Conservation (phyloP, 768 basidiomycete genomes). For the Pholiota microspora region DNA sequence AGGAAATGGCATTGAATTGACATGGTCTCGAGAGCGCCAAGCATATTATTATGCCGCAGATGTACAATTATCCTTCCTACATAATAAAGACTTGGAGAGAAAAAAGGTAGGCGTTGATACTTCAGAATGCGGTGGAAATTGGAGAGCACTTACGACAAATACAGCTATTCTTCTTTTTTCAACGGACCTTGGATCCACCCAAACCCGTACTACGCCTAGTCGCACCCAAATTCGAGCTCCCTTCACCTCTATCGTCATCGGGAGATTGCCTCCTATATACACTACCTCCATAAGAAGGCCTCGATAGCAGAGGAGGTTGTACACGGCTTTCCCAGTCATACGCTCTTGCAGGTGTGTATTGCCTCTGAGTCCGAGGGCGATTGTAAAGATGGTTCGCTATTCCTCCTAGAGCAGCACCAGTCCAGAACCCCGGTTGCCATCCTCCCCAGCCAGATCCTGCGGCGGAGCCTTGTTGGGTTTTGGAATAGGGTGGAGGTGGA, state of each 20-base stretch:
- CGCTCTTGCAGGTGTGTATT: slow-evolving; percentile 7
- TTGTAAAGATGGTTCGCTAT: slow-evolving; percentile 51
- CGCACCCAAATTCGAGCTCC: slow-evolving; percentile 63
- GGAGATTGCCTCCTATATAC: slow-evolving; percentile 25
- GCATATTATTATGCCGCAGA: not conserved
- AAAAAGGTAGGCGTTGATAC: not conserved
- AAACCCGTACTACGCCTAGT: slow-evolving; percentile 79
- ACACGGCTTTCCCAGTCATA: slow-evolving; percentile 62
- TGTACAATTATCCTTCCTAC: not conserved
- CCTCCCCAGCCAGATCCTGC: slow-evolving; percentile 26
- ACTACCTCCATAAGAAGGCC: slow-evolving; percentile 20
- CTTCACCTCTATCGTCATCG: slow-evolving; percentile 62
- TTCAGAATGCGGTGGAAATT: not conserved
- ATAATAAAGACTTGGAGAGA: not conserved
- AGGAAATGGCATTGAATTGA: not conserved
- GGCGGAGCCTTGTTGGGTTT: slow-evolving; percentile 25
- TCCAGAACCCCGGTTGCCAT: slow-evolving; percentile 82
- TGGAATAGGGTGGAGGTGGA: slow-evolving; percentile 59
- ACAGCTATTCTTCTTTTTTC: not conserved
- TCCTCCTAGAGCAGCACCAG: slow-evolving; percentile 75
- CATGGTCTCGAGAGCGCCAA: not conserved
- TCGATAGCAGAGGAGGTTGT: slow-evolving; percentile 12
- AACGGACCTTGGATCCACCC: slow-evolving; percentile 56
- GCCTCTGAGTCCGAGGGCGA: slow-evolving; percentile 9
- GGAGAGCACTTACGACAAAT: not conserved